These are phyloP conservation scores for Crithidia expoeki DNA, from an alignment of 208 protist species.

Conservation along the genomic window DNA sequence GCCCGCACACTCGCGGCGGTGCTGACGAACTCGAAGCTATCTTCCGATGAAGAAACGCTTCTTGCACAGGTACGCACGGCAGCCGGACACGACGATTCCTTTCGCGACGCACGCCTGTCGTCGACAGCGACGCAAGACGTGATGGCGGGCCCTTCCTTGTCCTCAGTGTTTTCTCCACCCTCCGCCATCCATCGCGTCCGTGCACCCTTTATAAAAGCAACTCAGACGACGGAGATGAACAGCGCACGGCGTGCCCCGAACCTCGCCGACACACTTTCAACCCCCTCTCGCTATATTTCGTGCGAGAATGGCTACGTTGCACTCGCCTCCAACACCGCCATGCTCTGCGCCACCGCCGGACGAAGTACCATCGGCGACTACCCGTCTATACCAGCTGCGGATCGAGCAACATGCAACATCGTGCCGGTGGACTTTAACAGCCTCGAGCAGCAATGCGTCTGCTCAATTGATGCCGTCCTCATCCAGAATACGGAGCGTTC, in stretches of 20 bases:
- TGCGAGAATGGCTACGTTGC: conserved; percentile 7
- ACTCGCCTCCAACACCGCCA: not conserved
- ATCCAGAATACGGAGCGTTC: not conserved
- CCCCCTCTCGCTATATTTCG: not conserved
- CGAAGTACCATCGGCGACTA: not conserved
- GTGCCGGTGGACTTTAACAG: not conserved
- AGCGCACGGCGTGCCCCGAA: not conserved
- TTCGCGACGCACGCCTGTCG: not conserved
- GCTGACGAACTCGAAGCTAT: conserved; percentile 8
- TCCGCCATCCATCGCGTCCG: no score
- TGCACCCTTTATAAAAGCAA: not conserved
- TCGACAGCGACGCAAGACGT: not conserved
- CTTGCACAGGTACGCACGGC: conserved; percentile 10
- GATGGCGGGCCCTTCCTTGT: no score
- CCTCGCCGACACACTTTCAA: not conserved
- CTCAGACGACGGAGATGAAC: not conserved
- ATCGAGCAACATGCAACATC: conserved; percentile 6
- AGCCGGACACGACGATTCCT: not conserved
- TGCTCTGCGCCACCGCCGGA: not conserved
- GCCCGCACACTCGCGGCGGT: conserved; percentile 15
- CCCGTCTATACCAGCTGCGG: not conserved
- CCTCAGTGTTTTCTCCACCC: no score
- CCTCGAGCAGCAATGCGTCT: conserved; percentile 31
- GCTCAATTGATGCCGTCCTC: conserved; percentile 31
- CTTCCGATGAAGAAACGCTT: conserved; percentile 4